phyloP scores from a whole-genome alignment of 2,329 filamentous ascomycete species.

The Dactylellina parvicollis region DNA sequence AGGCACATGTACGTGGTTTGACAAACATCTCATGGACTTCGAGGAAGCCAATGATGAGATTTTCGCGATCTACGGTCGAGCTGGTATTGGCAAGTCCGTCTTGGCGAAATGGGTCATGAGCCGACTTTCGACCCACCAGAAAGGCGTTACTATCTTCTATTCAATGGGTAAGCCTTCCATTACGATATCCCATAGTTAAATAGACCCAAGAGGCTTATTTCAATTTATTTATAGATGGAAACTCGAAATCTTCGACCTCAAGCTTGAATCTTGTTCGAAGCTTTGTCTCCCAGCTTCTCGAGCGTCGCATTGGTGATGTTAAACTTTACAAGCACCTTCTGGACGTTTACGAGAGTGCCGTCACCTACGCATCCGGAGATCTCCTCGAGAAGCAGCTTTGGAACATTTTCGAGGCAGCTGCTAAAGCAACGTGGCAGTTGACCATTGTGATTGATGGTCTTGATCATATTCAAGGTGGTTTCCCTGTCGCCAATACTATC shows the following conservation, averaged over 20 bases:
- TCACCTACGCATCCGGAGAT: slow-evolving; percentile 6
- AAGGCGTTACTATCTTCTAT: slow-evolving; percentile 30
- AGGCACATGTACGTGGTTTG: slow-evolving; percentile 32
- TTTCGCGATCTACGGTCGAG: slow-evolving; percentile 27
- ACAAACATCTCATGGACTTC: slow-evolving; percentile 39
- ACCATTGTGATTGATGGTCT: slow-evolving; percentile 31
- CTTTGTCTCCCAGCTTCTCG: slow-evolving; percentile 21
- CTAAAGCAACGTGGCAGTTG: slow-evolving; percentile 24
- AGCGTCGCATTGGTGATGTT: slow-evolving; percentile 29
- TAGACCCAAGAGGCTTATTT: not conserved
- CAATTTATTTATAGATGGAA: slow-evolving; percentile 15
- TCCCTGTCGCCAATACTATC: slow-evolving; percentile 10
- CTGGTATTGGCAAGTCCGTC: slow-evolving; percentile 32
- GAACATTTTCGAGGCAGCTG: slow-evolving; percentile 24
- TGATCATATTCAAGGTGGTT: slow-evolving; percentile 26
- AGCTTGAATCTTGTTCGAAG: slow-evolving; percentile 21
- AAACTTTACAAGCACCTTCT: slow-evolving; percentile 32
- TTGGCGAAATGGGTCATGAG: slow-evolving; percentile 32
- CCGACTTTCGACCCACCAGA: slow-evolving; percentile 23
- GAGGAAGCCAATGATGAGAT: slow-evolving; percentile 30
- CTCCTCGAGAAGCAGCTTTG: slow-evolving; percentile 18
- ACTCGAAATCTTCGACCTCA: slow-evolving; percentile 11
- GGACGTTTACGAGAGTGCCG: slow-evolving; percentile 20
- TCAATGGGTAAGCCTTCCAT: slow-evolving; percentile 19
- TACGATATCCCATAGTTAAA: not conserved